Evolutionary conservation across 225 moss, liverwort and hornwort species (phyloP), one percentile per base, ranked within the genome.

Genomic region (Asterella californica): DNA sequence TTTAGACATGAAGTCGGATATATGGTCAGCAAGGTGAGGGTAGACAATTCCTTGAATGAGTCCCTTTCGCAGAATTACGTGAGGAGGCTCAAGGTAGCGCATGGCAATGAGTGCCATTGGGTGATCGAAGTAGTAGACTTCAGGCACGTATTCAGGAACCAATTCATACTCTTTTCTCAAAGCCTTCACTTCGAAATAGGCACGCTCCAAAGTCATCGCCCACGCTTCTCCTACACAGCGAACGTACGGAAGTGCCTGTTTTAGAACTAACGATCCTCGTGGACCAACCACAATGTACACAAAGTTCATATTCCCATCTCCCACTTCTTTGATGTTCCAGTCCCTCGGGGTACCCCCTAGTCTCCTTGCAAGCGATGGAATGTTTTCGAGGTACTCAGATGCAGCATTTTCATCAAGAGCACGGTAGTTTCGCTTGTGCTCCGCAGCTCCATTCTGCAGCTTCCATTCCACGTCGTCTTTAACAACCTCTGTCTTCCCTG

Each of bases 131-230:
- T 89, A 64, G 80, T 91, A 94, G 0, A 97, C 83, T 78, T 90
- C 81, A n/a, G 94, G 96, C 79, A 92, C 93, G 70, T 89, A 82
- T 34, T 83, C 80, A 0, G 93, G 92, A 14, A 82, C 91, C 68
- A 93, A 50, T 38, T 81, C 78, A 55, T 83, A 82, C 64, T 90
- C 86, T 69, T 84, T 82, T 76, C 85, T 89, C 80, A 97, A 83
- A 30, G 92, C 91, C n/a, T 71, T 83, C 30, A 84, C 81, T 86
- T 97, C 96, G 55, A 97, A 97, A 78, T 87, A 97, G 5, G 91
- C 91, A 60, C 96, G 94, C 87, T 97, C 94, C 52, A 97, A 66
- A n/a, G 94, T 93, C 96, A 94, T 92, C n/a, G 91, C 89, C 96
- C 96, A 97, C n/a, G 94, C 91, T 50, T 97, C 96, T 74, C 96